phyloP scores from a whole-genome alignment of 768 basidiomycete genomes.

The Rhizopogon sp. region DNA sequence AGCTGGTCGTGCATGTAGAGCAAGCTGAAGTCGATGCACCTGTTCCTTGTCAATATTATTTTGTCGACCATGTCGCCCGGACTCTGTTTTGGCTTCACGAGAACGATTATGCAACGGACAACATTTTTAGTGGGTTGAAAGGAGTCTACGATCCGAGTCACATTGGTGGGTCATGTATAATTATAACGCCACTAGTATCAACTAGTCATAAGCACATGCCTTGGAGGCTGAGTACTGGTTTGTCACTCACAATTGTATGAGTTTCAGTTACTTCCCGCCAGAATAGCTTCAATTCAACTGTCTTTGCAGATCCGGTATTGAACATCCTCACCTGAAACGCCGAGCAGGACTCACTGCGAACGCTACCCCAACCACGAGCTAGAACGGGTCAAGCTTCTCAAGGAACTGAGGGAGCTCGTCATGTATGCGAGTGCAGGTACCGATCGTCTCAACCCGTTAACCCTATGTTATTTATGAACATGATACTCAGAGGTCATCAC shows the following conservation, averaged over 20 bases:
- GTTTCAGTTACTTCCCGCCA: background rate
- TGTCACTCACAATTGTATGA: background rate
- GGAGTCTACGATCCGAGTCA: background rate
- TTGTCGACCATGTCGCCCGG: background rate
- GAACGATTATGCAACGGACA: background rate
- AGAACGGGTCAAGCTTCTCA: background rate
- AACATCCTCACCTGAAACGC: background rate
- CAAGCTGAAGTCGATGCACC: background rate
- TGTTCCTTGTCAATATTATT: background rate
- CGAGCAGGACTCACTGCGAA: slow-evolving; percentile 3
- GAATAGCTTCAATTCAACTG: background rate
- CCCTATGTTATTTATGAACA: background rate
- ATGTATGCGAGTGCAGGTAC: slow-evolving; percentile 5
- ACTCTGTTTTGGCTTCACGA: slow-evolving; percentile 2
- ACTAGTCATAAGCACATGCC: background rate
- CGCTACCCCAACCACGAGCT: background rate
- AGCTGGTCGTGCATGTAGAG: background rate
- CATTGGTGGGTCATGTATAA: background rate
- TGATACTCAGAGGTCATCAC: background rate
- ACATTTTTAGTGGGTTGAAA: background rate
- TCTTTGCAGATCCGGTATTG: background rate
- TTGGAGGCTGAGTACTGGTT: slow-evolving; percentile 4
- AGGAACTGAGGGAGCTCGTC: slow-evolving; percentile 2
- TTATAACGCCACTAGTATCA: background rate
- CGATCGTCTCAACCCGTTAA: background rate